A percentile compares a stretch with the other conserved stretches of the same genome.
phyloP scores from a whole-genome alignment of 805 yeast species.

The Ogataea trehaloabstinens region DNA sequence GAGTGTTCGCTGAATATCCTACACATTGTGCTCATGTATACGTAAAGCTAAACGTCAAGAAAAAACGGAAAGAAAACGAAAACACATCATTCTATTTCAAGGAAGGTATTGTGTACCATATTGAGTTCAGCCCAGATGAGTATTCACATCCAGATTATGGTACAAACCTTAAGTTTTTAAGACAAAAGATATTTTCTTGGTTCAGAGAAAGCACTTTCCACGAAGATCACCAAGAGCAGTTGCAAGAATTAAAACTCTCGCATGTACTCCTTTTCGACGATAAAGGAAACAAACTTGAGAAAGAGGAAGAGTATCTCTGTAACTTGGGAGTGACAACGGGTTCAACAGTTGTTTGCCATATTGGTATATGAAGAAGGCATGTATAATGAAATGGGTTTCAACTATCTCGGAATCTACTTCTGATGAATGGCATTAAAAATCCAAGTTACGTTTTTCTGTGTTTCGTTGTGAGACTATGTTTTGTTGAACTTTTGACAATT shows the following conservation, averaged over 20 bases:
- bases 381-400: too few species aligned
- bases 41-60: conserved; percentile 45
- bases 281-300: conserved; percentile 27
- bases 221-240: conserved; percentile 12
- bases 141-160: conserved; percentile 72
- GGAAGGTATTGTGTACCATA: conserved; percentile 54
- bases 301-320: conserved; percentile 49
- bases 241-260: conserved; percentile 16
- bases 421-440: too few species aligned
- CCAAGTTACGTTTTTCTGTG: too few species aligned
- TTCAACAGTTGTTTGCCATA: conserved; percentile 38
- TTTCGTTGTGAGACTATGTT: too few species aligned
- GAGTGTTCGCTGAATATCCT: conserved; percentile 68
- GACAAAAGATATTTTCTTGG: conserved; percentile 53
- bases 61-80: conserved; percentile 4
- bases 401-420: too few species aligned
- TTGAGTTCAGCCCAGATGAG: conserved; percentile 82
- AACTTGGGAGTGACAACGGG: conserved; percentile 56
- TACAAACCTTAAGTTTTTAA: conserved; percentile 60
- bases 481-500: too few species aligned
- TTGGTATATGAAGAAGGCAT: conserved; percentile 15
- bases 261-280: conserved; percentile 37
- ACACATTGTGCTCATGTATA: conserved; percentile 77
- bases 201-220: conserved; percentile 45
- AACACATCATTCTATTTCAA: conserved; percentile 18